Base-by-base conservation (phyloP, 495 filamentous ascomycete genomes). In the Aspergillus egyptiacus region DNA sequence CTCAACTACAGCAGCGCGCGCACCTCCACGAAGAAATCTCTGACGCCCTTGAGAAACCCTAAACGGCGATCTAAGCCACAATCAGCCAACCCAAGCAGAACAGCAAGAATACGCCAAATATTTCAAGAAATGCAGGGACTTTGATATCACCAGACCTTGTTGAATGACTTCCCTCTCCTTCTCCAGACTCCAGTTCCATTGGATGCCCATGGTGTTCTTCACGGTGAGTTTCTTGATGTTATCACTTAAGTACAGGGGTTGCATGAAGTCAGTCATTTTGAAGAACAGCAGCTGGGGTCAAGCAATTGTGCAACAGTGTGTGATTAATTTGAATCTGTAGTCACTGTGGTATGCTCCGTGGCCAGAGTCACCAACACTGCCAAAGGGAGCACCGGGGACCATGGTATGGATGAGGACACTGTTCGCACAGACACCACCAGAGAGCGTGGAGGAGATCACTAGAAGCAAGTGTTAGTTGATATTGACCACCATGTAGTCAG, bases 311-410 rank as follows among this genome's bases (percentile, higher is more conserved):
- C 89, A 78, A n/a, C 80, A 70, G 67, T 93, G 82, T 5, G 61
- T 82, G 70, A 95, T 96, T 56, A 70, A 73, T 53, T 91, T 83
- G 18, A 54, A 44, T 7, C 51, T 45, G 25, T 54, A 44, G 15
- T 38, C 19, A 8, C 51, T 45, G 34, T 54, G 51, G 25, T 54
- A 54, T 2, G 44, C 23, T 15, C 51, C 51, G 14, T 36, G 33
- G 2, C 51, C 51, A 9, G 51, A 48, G n/a, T 49, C 28, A 6
- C 51, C 51, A 11, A 54, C 51, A 6, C 51, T 45, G 19, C 51
- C 51, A n/a, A 54, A 54, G 9, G 51, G 51, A 2, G 51, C 45
- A 13, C 30, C 32, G 2, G 20, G 45, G 13, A 43, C 51, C 30
- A 40, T 40, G n/a, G 45, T 45, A 14, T 54, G 51, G 15, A 48